Evolutionary conservation across 306 rosid species (phyloP).

Genomic region (Glycine latifolia): DNA sequence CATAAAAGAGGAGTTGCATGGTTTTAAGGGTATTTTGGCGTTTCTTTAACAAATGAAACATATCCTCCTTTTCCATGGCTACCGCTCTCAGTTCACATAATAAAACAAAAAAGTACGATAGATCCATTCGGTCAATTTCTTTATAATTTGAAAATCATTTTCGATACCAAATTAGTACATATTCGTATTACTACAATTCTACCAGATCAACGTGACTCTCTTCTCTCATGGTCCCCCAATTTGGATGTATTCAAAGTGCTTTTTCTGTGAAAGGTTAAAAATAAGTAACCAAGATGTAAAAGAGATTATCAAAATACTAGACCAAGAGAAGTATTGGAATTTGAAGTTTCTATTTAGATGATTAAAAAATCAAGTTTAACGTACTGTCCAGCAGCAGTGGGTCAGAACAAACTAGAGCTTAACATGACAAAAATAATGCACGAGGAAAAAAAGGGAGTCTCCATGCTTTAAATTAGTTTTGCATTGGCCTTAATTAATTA

Average conservation of each 20-base stretch:
- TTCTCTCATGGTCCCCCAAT: conserved; percentile 55
- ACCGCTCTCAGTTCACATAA: background rate
- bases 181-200: background rate
- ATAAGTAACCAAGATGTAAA: conserved; percentile 35
- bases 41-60: conserved; percentile 41
- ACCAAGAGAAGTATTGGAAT: conserved; percentile 47
- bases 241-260: conserved; percentile 40
- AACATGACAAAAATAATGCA: conserved; percentile 42
- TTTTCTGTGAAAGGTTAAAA: conserved; percentile 39
- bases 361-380: conserved; percentile 33
- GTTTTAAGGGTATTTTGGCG: conserved; percentile 67
- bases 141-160: conserved; percentile 67
- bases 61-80: conserved; percentile 18
- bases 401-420: conserved; percentile 45
- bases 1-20: conserved; percentile 54
- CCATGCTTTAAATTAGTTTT: conserved; percentile 3
- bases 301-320: conserved; percentile 42
- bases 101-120: conserved; percentile 54
- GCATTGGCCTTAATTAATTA: conserved; percentile 32
- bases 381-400: conserved; percentile 28
- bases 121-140: conserved; percentile 49
- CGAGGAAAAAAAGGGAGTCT: conserved; percentile 43
- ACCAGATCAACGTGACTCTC: conserved; percentile 10
- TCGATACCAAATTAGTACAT: conserved; percentile 42
- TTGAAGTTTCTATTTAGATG: conserved; percentile 47